Percentiles rank a stretch among this genome's conserved stretches.
phyloP scores from a whole-genome alignment of 2,329 filamentous ascomycete species.

The Ceratocystis variospora region DNA sequence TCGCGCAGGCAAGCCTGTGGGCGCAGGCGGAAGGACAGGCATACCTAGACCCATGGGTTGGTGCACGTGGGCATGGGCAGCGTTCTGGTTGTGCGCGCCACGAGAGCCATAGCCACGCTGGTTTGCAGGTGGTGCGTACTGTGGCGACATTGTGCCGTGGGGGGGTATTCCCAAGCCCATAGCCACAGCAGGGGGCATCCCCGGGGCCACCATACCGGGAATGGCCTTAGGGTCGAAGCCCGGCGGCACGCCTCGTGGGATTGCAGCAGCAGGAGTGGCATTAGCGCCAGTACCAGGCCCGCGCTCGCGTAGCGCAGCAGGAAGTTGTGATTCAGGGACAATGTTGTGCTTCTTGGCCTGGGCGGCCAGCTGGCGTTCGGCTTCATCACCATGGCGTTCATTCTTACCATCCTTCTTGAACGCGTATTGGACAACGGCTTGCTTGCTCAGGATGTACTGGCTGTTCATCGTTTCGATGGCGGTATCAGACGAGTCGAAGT shows the following conservation, averaged over 20 bases:
- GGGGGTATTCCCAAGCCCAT: conserved; percentile 28
- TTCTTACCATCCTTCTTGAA: conserved; percentile 99
- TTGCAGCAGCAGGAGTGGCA: conserved; percentile 21
- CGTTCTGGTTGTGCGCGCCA: conserved; percentile 6
- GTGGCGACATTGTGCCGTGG: background rate
- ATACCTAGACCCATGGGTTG: conserved; percentile 17
- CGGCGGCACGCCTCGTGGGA: conserved; percentile 20
- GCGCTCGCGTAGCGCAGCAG: conserved; percentile 51
- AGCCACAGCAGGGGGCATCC: conserved; percentile 21
- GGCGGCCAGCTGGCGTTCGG: conserved; percentile 78
- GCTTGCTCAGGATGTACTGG: conserved; percentile 93
- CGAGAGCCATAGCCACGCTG: conserved; percentile 9
- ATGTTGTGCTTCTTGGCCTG: conserved; percentile 94
- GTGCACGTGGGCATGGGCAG: conserved; percentile 16
- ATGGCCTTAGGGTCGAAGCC: conserved; percentile 28
- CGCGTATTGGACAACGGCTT: conserved; percentile 91
- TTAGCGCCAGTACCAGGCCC: conserved; percentile 21
- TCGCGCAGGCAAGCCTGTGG: conserved; percentile 37
- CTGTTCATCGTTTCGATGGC: conserved; percentile 88
- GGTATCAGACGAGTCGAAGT: conserved; percentile 86
- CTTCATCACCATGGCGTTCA: conserved; percentile 86
- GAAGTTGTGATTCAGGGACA: conserved; percentile 62
- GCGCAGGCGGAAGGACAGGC: conserved; percentile 34
- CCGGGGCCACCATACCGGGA: conserved; percentile 20
- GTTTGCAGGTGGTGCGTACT: background rate